Percentiles rank a stretch among this genome's conserved stretches.
Conservation (phyloP, 441 rosid genomes). For the Pelargonium australe region DNA sequence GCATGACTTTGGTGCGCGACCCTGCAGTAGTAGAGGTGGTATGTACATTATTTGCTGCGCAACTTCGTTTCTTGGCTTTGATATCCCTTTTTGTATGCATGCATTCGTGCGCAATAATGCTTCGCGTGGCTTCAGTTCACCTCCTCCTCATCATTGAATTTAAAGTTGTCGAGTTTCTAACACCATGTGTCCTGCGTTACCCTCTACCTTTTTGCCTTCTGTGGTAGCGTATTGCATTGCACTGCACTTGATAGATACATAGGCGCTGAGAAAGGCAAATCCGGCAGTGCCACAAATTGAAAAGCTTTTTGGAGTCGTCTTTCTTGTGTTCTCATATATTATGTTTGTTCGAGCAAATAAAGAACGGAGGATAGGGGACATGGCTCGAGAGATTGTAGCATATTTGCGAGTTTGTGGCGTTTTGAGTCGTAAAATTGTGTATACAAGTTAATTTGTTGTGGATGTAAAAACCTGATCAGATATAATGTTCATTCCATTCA, state of each 20-base stretch:
- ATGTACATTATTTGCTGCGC: slow-evolving; percentile 12
- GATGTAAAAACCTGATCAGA: background rate
- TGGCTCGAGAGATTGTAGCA: background rate
- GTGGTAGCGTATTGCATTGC: too few species aligned
- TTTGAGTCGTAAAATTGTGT: background rate
- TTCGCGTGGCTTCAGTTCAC: background rate
- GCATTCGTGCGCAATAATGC: background rate
- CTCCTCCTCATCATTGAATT: background rate
- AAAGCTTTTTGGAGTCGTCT: background rate
- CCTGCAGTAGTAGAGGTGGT: slow-evolving; percentile 27
- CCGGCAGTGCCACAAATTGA: background rate
- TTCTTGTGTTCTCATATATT: background rate
- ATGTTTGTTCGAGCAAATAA: background rate
- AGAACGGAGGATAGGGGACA: background rate
- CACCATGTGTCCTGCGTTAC: too few species aligned
- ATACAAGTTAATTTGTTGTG: background rate
- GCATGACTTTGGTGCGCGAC: slow-evolving; percentile 7
- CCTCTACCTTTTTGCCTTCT: too few species aligned
- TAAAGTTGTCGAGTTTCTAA: too few species aligned
- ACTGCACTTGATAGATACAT: background rate
- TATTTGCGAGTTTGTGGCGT: background rate
- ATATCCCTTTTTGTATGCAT: background rate
- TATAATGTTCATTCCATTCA: background rate
- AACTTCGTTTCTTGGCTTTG: background rate
- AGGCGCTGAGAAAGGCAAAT: slow-evolving; percentile 1